These are phyloP conservation scores for Smithsoniella earleae DNA, from an alignment of 163 green algal species.

Conservation along the genomic window DNA sequence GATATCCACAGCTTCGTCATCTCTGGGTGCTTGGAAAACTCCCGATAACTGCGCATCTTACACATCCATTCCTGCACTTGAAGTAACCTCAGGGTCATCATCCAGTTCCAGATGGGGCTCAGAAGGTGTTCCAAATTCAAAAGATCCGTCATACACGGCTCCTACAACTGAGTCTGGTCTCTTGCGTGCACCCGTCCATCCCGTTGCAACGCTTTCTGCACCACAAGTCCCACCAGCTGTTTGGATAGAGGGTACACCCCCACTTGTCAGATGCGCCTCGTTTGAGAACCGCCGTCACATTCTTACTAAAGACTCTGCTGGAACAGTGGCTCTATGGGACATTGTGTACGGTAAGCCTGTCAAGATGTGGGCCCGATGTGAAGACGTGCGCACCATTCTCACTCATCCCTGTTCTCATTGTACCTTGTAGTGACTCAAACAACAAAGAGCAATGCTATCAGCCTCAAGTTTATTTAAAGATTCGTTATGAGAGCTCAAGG, in stretches of 20 bases:
- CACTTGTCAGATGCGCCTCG: constrained; percentile 1
- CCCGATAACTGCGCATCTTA: neutral
- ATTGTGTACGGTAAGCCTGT: constrained; percentile 7
- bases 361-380: too few relatives aligned
- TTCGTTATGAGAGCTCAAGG: too few relatives aligned
- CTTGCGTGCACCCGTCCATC: neutral
- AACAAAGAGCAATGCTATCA: too few relatives aligned
- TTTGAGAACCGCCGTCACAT: constrained; percentile 1
- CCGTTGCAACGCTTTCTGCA: neutral
- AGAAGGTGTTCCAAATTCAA: neutral
- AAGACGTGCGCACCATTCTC: too few relatives aligned
- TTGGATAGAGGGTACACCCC: neutral
- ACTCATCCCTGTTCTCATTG: too few relatives aligned
- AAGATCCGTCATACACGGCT: neutral
- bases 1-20: constrained; percentile 25
- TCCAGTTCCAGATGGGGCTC: neutral
- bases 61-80: neutral
- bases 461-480: too few relatives aligned
- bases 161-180: too few relatives aligned
- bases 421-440: too few relatives aligned
- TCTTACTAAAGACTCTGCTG: constrained; percentile 17
- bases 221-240: neutral
- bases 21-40: neutral
- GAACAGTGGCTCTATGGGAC: constrained; percentile 12
- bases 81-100: neutral